Percentiles rank a stretch among this genome's conserved stretches.
phyloP scores from a whole-genome alignment of 352 stramenopile genomes.

The Pythium utonaiense region DNA sequence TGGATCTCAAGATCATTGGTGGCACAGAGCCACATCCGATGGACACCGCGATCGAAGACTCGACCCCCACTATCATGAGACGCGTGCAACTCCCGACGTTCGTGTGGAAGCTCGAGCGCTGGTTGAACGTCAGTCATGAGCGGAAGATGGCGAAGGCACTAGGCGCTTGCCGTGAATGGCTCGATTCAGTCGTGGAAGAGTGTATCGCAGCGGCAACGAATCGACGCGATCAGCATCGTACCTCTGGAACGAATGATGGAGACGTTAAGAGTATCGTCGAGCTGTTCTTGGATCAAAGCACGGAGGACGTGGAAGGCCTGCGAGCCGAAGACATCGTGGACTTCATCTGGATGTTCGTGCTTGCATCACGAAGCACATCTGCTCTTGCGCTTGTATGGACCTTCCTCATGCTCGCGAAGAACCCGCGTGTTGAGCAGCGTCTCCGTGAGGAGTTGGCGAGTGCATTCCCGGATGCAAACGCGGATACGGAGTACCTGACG shows the following conservation, averaged over 20 bases:
- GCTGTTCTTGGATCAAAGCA: conserved; percentile 9
- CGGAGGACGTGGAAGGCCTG: conserved; percentile 16
- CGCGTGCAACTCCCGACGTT: conserved; percentile 40
- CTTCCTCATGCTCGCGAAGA: conserved; percentile 58
- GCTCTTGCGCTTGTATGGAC: conserved; percentile 65
- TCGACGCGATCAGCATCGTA: background rate
- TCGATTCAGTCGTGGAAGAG: conserved; percentile 33
- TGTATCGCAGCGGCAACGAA: conserved; percentile 5
- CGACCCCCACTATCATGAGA: conserved; percentile 26
- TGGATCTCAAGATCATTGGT: conserved; percentile 36
- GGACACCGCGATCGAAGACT: conserved; percentile 34
- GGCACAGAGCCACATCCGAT: conserved; percentile 33
- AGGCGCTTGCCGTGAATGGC: conserved; percentile 30
- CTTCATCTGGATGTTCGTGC: conserved; percentile 59
- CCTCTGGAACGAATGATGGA: background rate
- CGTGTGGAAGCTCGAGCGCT: conserved; percentile 53
- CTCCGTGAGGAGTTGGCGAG: background rate
- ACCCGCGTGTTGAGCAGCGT: conserved; percentile 45
- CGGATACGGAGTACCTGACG: conserved; percentile 1
- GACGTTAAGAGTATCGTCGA: conserved; percentile 12
- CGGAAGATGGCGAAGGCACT: conserved; percentile 24
- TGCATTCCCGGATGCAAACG: background rate
- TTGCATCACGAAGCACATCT: conserved; percentile 72
- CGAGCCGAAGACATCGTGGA: conserved; percentile 54
- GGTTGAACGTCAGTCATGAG: conserved; percentile 37